Evolutionary conservation across 345 rosid species (phyloP).

Genomic region (Nephelium lappaceum): DNA sequence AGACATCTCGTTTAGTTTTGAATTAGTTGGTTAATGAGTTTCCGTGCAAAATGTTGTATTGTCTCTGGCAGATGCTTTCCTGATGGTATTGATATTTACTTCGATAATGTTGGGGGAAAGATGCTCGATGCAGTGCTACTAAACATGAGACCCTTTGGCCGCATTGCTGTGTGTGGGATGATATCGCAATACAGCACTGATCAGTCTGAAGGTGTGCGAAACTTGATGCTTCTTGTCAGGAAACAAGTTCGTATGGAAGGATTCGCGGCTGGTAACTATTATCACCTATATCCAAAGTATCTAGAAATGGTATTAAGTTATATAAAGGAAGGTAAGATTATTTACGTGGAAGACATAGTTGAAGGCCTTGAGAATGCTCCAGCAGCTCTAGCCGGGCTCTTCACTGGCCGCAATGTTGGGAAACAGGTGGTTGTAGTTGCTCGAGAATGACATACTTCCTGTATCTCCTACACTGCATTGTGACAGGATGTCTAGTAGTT

Average conservation of each 20-base stretch:
- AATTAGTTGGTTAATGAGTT: too few species aligned
- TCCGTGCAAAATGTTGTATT: too few species aligned
- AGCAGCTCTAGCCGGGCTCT: constrained; percentile 53
- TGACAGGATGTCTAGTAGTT: too few species aligned
- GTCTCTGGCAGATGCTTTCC: constrained; percentile 44
- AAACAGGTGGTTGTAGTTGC: constrained; percentile 51
- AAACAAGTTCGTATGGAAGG: constrained; percentile 44
- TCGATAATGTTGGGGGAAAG: constrained; percentile 59
- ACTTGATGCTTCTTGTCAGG: constrained; percentile 23
- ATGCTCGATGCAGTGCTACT: constrained; percentile 57
- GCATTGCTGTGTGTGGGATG: constrained; percentile 55
- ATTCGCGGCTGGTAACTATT: constrained; percentile 19
- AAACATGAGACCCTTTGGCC: constrained; percentile 45
- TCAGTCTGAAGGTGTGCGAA: constrained; percentile 39
- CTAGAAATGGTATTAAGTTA: constrained; percentile 42
- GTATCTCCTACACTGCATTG: too few species aligned
- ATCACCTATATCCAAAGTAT: constrained; percentile 33
- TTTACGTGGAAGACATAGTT: constrained; percentile 51
- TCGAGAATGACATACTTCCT: constrained; percentile 32
- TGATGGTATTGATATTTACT: constrained; percentile 60
- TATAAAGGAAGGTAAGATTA: constrained; percentile 46
- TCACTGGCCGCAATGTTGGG: constrained; percentile 52
- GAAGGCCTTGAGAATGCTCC: constrained; percentile 57
- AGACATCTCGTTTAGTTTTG: too few species aligned
- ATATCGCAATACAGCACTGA: constrained; percentile 57